phyloP scores from a whole-genome alignment of 1,284 basidiomycete species.

The Rhizoctonia solani region DNA sequence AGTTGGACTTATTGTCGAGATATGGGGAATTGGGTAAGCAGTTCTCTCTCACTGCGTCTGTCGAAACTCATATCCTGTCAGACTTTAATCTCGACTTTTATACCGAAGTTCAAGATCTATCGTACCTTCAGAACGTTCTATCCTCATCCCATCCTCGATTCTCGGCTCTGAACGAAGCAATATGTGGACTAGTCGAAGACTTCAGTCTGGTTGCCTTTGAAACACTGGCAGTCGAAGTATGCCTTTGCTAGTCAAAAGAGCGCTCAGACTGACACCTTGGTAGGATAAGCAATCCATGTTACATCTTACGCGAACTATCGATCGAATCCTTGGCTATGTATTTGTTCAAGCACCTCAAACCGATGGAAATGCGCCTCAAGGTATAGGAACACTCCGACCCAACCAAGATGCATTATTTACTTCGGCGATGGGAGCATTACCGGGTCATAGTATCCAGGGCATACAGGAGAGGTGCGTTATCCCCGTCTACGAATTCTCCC shows the following conservation, averaged over 20 bases:
- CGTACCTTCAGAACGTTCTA: constrained; percentile 81
- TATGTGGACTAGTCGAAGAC: constrained; percentile 92
- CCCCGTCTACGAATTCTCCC: neutral
- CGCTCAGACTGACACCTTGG: constrained; percentile 1
- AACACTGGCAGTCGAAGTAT: constrained; percentile 91
- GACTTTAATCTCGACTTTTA: constrained; percentile 98
- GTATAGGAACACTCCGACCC: constrained; percentile 54
- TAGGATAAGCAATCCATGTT: constrained; percentile 96
- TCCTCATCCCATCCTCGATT: constrained; percentile 69
- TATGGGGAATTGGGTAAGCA: constrained; percentile 85
- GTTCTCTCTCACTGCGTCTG: too few relatives aligned
- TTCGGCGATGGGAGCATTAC: constrained; percentile 62
- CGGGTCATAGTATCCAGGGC: constrained; percentile 65
- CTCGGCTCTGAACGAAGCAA: constrained; percentile 80
- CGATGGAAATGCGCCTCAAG: constrained; percentile 49
- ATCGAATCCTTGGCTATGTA: constrained; percentile 88
- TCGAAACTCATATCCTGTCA: constrained; percentile 46
- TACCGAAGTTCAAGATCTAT: constrained; percentile 95
- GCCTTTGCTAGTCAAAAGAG: constrained; percentile 37
- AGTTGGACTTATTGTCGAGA: constrained; percentile 86
- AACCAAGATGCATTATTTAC: constrained; percentile 71
- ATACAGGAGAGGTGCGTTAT: constrained; percentile 80
- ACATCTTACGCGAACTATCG: constrained; percentile 76
- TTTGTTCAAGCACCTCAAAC: constrained; percentile 69
- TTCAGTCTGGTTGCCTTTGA: constrained; percentile 96